These are phyloP conservation scores for Botrytis galanthina DNA, from an alignment of 2,329 filamentous ascomycete species.

Conservation along the genomic window DNA sequence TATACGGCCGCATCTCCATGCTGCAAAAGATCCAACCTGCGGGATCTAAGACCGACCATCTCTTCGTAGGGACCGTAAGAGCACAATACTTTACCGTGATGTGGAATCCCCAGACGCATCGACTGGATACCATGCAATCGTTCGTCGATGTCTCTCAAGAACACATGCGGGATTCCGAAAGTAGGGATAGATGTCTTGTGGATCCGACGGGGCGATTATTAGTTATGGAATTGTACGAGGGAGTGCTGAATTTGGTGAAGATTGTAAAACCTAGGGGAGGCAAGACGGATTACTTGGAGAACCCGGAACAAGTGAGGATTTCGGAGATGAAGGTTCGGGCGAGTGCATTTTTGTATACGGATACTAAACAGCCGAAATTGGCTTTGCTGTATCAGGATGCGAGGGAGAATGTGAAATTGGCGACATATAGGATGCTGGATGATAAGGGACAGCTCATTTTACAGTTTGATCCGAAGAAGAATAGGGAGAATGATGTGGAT, in stretches of 20 bases:
- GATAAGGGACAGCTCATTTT: slow-evolving; percentile 50
- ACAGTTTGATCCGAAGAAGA: slow-evolving; percentile 53
- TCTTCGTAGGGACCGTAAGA: slow-evolving; percentile 89
- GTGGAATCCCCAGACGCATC: slow-evolving; percentile 64
- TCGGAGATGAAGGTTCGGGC: slow-evolving; percentile 66
- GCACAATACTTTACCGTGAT: slow-evolving; percentile 86
- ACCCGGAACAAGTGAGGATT: slow-evolving; percentile 60
- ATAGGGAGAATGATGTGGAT: slow-evolving; percentile 54
- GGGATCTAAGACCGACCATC: slow-evolving; percentile 72
- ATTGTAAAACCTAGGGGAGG: slow-evolving; percentile 54
- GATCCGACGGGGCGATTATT: slow-evolving; percentile 73
- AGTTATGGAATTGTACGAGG: slow-evolving; percentile 67
- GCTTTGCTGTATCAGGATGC: slow-evolving; percentile 66
- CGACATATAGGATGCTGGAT: slow-evolving; percentile 60
- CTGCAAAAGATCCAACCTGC: slow-evolving; percentile 76
- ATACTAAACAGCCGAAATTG: slow-evolving; percentile 55
- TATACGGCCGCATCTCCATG: slow-evolving; percentile 86
- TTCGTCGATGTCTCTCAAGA: slow-evolving; percentile 56
- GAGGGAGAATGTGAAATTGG: slow-evolving; percentile 54
- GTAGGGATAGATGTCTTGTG: slow-evolving; percentile 76
- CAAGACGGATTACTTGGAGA: slow-evolving; percentile 56
- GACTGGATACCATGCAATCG: slow-evolving; percentile 50
- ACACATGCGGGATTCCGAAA: slow-evolving; percentile 73
- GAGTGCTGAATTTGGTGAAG: slow-evolving; percentile 62
- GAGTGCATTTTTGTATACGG: slow-evolving; percentile 62